Conservation (phyloP, 306 rosid genomes). For the Bauhinia variegata region DNA sequence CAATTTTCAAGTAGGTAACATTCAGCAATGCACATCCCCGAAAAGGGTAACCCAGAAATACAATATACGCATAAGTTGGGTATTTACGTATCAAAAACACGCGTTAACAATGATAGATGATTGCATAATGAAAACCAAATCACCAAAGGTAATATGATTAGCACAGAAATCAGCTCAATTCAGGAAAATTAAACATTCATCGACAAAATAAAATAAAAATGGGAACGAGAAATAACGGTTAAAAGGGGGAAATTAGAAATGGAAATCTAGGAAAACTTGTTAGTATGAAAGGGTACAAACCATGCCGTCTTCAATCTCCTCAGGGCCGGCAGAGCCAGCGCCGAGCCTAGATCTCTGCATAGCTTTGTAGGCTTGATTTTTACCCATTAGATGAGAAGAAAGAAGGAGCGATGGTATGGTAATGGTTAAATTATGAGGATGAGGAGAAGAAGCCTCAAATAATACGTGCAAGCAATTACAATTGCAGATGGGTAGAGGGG, state of each 20-base stretch:
- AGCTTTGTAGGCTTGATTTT: slow-evolving; percentile 98
- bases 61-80: neutral
- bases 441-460: too few species aligned
- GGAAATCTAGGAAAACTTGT: neutral
- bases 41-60: slow-evolving; percentile 21
- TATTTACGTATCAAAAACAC: neutral
- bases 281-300: slow-evolving; percentile 97
- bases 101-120: neutral
- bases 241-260: neutral
- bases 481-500: too few species aligned
- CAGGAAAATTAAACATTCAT: neutral
- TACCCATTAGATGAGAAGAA: slow-evolving; percentile 64
- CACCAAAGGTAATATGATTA: neutral
- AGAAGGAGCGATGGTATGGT: neutral
- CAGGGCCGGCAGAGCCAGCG: slow-evolving; percentile 85
- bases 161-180: neutral
- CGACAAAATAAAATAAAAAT: neutral
- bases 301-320: slow-evolving; percentile 98
- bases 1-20: neutral
- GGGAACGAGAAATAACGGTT: neutral
- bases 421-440: neutral
- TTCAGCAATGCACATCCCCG: neutral
- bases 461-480: too few species aligned
- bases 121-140: neutral
- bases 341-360: slow-evolving; percentile 96